Evolutionary conservation across 164 flowering plant species (phyloP), one percentile per base, ranked within the genome.

Genomic region (Umbellularia californica): DNA sequence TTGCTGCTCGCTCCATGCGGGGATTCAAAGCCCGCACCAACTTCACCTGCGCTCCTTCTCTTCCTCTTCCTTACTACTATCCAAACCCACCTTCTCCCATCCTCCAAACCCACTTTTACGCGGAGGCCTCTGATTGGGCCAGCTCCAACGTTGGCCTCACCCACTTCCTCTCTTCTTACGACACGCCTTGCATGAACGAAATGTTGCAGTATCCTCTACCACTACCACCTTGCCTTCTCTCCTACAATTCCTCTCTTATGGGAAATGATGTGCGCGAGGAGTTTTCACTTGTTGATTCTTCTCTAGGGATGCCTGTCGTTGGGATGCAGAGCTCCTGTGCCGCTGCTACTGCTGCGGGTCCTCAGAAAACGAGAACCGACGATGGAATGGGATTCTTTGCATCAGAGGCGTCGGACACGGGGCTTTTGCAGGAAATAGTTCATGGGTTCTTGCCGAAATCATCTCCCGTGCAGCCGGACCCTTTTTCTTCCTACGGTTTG

Each of bases 1-100:
- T 84, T 65, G 98, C 98, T 2, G 98, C 98, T 11, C 82, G 95
- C 0, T 85, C 93, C 81, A 89, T 94, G 95, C 88, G 97, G 0
- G 98, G 98, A 0, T 65, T 83, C 67, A 92, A 92, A 70, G 98
- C 98, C 5, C 79, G 95, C 2, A 94, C 98, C 69, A 94, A 94
- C 77, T 94, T 94, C 72, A 77, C 83, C 5, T 94, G 88, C 83
- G 88, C 92, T 17, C 14, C 55, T 50, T 27, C 82, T 11, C 74
- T 82, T 17, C 22, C 52, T n/a, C 71, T 79, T 17, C 33, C 15
- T 30, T 30, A 30, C 35, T 5, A 30, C 35, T 5, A 30, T 30
- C 35, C 69, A 64, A 68, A 28, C 50, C 17, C 51, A 24, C 35
- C 35, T 3, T 52, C 65, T 24, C 70, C 50, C 41, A 14, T 11